Conservation (phyloP, 495 filamentous ascomycete genomes). For the Talaromyces thailandensis region DNA sequence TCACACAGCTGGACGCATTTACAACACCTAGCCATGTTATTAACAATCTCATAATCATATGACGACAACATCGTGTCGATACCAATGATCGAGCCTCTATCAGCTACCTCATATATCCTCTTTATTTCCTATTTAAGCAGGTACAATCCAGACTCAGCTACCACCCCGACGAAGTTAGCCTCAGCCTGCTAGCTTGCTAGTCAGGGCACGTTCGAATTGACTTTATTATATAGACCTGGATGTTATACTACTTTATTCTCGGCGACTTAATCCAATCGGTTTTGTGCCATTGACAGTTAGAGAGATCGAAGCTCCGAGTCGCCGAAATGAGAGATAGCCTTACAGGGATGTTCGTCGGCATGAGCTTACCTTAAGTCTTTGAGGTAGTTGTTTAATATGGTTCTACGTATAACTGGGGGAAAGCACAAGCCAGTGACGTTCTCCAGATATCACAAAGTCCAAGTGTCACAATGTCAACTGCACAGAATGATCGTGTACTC, state of each 20-base stretch:
- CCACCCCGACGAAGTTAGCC: background rate
- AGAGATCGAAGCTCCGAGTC: background rate
- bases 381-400: background rate
- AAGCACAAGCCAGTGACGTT: background rate
- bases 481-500: background rate
- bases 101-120: too few relatives aligned
- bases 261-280: background rate
- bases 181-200: background rate
- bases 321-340: background rate
- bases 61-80: background rate
- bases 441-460: too few relatives aligned
- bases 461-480: background rate
- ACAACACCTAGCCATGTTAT: too few relatives aligned
- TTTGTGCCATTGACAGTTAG: background rate
- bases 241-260: background rate
- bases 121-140: background rate
- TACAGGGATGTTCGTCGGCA: background rate
- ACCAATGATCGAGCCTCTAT: background rate
- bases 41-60: too few relatives aligned
- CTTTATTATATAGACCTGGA: background rate
- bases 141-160: background rate
- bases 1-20: too few relatives aligned
- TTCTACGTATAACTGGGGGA: background rate
- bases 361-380: background rate
- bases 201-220: background rate